phyloP scores from a whole-genome alignment of 1,284 basidiomycete species.

The Stygiomarasmius scandens region DNA sequence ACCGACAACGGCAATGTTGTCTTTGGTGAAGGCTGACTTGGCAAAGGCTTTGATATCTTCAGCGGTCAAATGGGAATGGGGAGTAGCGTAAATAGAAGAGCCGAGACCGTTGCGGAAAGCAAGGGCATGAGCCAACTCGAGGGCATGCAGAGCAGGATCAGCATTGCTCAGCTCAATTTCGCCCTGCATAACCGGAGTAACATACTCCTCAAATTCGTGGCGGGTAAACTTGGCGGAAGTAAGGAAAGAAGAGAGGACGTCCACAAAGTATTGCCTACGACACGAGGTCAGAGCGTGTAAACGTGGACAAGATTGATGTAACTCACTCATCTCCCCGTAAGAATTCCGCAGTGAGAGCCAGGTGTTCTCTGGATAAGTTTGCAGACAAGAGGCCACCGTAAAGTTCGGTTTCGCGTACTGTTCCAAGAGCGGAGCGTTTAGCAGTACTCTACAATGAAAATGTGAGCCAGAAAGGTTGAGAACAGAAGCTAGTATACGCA shows the following conservation, averaged over 20 bases:
- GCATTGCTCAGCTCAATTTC: constrained; percentile 69
- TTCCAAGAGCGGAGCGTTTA: constrained; percentile 87
- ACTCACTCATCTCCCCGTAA: constrained; percentile 95
- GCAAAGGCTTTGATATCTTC: constrained; percentile 78
- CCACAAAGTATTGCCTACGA: constrained; percentile 81
- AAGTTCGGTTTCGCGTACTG: constrained; percentile 91
- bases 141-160: constrained; percentile 65
- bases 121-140: constrained; percentile 84
- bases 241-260: constrained; percentile 82
- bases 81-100: constrained; percentile 80
- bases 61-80: constrained; percentile 66
- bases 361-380: constrained; percentile 86
- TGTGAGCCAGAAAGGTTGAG: neutral
- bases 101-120: constrained; percentile 94
- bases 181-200: constrained; percentile 72
- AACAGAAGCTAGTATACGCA: constrained; percentile 37
- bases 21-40: constrained; percentile 69
- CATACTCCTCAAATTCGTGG: constrained; percentile 87
- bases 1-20: constrained; percentile 84
- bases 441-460: constrained; percentile 66
- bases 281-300: constrained; percentile 4
- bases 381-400: constrained; percentile 93
- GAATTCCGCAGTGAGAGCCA: constrained; percentile 94
- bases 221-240: constrained; percentile 82
- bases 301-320: constrained; percentile 7